phyloP scores from a whole-genome alignment of 192 early-diverging fungal species.

The Coemansia sp. region DNA sequence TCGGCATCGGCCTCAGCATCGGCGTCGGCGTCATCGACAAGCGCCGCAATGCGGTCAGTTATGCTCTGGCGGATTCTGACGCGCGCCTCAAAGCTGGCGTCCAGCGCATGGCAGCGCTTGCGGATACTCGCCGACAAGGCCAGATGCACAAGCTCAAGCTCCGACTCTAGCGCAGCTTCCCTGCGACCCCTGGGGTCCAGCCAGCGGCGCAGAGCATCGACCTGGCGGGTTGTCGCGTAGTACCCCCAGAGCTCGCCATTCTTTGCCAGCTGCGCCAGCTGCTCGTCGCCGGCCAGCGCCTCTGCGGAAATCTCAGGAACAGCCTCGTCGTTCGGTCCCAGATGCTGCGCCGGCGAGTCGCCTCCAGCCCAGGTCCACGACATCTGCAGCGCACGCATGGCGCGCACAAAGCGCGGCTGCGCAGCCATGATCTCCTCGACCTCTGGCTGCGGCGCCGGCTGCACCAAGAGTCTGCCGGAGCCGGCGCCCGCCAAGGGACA shows the following conservation, averaged over 20 bases:
- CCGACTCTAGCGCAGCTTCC: slow-evolving; percentile 61
- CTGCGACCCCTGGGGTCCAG: slow-evolving; percentile 74
- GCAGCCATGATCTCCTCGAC: slow-evolving; percentile 8
- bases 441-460: slow-evolving; percentile 54
- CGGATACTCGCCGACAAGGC: slow-evolving; percentile 56
- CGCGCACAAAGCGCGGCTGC: slow-evolving; percentile 23
- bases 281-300: slow-evolving; percentile 9
- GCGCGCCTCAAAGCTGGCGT: slow-evolving; percentile 25
- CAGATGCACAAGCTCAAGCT: slow-evolving; percentile 56
- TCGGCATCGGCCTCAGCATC: too few relatives aligned
- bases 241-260: slow-evolving; percentile 52
- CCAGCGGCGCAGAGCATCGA: slow-evolving; percentile 70
- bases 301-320: neutral
- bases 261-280: slow-evolving; percentile 5
- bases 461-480: slow-evolving; percentile 62
- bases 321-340: neutral
- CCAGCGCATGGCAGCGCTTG: slow-evolving; percentile 52
- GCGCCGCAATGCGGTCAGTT: slow-evolving; percentile 23
- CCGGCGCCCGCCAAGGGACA: slow-evolving; percentile 46
- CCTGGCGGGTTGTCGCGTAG: slow-evolving; percentile 53
- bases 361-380: slow-evolving; percentile 42
- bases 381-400: slow-evolving; percentile 42
- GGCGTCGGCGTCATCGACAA: neutral
- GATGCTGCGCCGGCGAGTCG: neutral
- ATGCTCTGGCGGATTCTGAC: slow-evolving; percentile 23